phyloP scores from a whole-genome alignment of 352 stramenopile genomes.

The Globisporangium recalcitrans region DNA sequence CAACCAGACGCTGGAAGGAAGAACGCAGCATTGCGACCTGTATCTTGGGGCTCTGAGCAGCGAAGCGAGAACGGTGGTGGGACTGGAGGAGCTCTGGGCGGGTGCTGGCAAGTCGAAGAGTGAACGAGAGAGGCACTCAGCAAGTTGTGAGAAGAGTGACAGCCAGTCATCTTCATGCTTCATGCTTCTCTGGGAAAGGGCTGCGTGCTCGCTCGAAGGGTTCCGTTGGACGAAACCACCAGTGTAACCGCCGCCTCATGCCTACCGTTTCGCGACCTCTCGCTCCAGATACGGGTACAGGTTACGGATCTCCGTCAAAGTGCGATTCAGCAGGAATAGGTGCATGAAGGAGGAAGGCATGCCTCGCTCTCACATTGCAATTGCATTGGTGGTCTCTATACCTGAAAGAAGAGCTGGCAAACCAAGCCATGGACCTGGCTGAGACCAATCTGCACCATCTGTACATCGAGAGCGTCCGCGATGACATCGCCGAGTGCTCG shows the following conservation, averaged over 20 bases:
- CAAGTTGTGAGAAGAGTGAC: background rate
- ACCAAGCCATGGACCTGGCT: constrained; percentile 21
- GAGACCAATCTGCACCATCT: constrained; percentile 32
- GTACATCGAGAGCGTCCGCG: constrained; percentile 34
- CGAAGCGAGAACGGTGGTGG: background rate
- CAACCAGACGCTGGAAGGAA: constrained; percentile 3
- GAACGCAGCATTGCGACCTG: background rate
- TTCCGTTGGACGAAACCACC: background rate
- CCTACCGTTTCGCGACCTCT: background rate
- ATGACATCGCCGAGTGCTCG: constrained; percentile 29
- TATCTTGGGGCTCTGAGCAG: too few relatives aligned
- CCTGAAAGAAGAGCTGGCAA: background rate
- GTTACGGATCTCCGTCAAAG: background rate
- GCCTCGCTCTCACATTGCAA: too few relatives aligned
- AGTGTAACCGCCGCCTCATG: background rate
- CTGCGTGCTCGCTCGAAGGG: background rate
- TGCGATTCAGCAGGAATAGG: too few relatives aligned
- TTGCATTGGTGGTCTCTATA: background rate
- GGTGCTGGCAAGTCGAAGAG: constrained; percentile 5
- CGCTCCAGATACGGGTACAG: background rate
- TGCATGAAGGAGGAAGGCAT: too few relatives aligned
- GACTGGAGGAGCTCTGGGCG: background rate
- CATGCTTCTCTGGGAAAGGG: too few relatives aligned
- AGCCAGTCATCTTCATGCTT: too few relatives aligned
- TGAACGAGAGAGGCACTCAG: background rate